Evolutionary conservation across 768 basidiomycete genomes (phyloP), one percentile per base, ranked within the genome.

Genomic region (Pulveroboletus sp.): DNA sequence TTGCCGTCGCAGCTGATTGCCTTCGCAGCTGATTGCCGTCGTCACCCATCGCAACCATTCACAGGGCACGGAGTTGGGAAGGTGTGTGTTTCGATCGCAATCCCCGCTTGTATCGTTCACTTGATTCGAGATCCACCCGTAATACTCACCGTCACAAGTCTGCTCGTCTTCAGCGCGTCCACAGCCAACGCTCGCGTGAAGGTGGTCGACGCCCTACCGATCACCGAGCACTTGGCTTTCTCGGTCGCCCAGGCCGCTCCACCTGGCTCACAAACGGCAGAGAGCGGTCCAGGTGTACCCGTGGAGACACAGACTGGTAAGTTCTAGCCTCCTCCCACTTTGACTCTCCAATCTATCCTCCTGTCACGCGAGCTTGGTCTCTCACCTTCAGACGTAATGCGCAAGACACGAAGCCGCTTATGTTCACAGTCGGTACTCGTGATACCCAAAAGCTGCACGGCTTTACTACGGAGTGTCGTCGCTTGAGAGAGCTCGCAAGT

Each of bases 391-490:
- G 70, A 41, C 59, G 53, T 18, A 47, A 56, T 21, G 69, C 76
- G 9, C 77, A 74, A 6, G 71, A 74, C 49, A 68, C 67, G 14
- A 63, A 65, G 37, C 69, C 76, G 4, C 63, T 78, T 9, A 68
- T 71, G 0, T 75, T 82, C 36, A 68, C 70, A 31, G 76, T 83
- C 0, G 60, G 47, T 21, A 37, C 52, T n/a, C 51, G 68, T 18
- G 74, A 84, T 59, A 71, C 75, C 0, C 73, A 76, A 44, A 66
- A 67, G 4, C 60, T 88, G 40, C 73, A 74, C 33, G 55, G 41
- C 10, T 61, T 86, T 14, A 63, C 81, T 9, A 68, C 71, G 1
- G 81, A 85, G 61, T 83, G 77, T 60, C 83, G 77, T 59, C 72
- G 79, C 30, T 59, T 85, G 43, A 81, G 74, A 56, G 75, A 78